Evolutionary conservation across 331 rosid genomes (phyloP).

Genomic region (Malus hybrid): DNA sequence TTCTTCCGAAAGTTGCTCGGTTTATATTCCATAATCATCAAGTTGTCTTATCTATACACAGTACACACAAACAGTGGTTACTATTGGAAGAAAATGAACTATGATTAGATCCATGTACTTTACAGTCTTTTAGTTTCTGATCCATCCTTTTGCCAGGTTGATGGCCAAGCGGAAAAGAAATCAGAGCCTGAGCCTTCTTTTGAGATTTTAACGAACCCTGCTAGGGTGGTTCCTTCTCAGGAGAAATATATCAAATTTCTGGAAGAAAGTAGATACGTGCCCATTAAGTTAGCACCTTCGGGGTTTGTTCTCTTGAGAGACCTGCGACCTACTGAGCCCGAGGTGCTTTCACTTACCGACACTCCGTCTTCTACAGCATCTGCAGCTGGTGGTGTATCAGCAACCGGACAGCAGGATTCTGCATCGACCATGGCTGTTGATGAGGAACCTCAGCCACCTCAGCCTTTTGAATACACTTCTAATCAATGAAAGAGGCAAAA

Average conservation of each 20-base stretch:
- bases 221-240: constrained; percentile 96
- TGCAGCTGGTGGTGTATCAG: constrained; percentile 62
- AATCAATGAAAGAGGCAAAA: not conserved
- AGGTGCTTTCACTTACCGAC: constrained; percentile 79
- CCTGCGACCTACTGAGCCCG: constrained; percentile 77
- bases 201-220: constrained; percentile 89
- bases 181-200: constrained; percentile 81
- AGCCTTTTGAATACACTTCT: constrained; percentile 66
- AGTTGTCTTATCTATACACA: not conserved
- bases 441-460: constrained; percentile 96
- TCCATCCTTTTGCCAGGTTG: constrained; percentile 48
- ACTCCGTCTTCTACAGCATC: constrained; percentile 67
- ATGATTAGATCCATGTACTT: not conserved
- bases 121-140: not conserved
- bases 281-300: constrained; percentile 82
- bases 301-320: constrained; percentile 91
- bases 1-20: not conserved
- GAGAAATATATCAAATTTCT: constrained; percentile 70
- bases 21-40: not conserved
- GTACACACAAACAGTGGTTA: not conserved
- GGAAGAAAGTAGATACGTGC: constrained; percentile 87
- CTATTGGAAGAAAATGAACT: not conserved
- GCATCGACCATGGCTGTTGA: constrained; percentile 85
- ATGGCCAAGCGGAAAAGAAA: constrained; percentile 67
- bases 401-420: constrained; percentile 64